phyloP scores from a whole-genome alignment of 345 rosid species.

The Citrus reticulata region DNA sequence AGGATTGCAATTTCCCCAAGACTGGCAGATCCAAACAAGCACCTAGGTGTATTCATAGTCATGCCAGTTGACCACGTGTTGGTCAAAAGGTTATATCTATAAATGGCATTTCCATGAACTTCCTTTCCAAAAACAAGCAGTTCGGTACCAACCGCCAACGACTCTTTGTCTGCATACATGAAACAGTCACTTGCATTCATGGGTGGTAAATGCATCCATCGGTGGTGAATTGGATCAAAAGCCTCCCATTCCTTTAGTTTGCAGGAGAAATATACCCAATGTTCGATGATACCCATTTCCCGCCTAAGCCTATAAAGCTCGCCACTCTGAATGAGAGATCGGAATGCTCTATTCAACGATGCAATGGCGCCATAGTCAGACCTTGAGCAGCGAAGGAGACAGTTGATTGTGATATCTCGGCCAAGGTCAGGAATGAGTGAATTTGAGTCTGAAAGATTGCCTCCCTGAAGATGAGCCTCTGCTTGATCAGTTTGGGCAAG shows the following conservation, averaged over 20 bases:
- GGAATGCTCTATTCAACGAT: constrained; percentile 36
- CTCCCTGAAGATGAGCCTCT: constrained; percentile 12
- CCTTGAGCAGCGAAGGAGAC: constrained; percentile 64
- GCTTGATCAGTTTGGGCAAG: constrained; percentile 3
- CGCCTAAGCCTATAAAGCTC: constrained; percentile 52
- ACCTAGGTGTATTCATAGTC: constrained; percentile 57
- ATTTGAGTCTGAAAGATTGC: constrained; percentile 35
- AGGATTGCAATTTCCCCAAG: constrained; percentile 59
- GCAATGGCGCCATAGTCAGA: constrained; percentile 50
- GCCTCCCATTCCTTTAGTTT: constrained; percentile 71
- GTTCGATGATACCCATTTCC: constrained; percentile 45
- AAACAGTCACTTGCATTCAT: constrained; percentile 54
- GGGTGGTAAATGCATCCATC: constrained; percentile 70
- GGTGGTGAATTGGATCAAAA: constrained; percentile 53
- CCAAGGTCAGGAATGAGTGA: constrained; percentile 57
- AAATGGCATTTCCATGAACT: constrained; percentile 32
- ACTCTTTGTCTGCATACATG: constrained; percentile 56
- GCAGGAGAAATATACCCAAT: constrained; percentile 86
- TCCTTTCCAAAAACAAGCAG: constrained; percentile 68
- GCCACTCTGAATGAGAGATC: constrained; percentile 38
- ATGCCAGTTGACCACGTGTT: constrained; percentile 50
- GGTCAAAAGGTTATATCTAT: constrained; percentile 48
- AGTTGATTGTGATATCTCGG: constrained; percentile 54
- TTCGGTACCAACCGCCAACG: constrained; percentile 61
- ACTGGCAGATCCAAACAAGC: constrained; percentile 77